phyloP scores from a whole-genome alignment of 2,329 filamentous ascomycete genomes.

The Periconia sp. region DNA sequence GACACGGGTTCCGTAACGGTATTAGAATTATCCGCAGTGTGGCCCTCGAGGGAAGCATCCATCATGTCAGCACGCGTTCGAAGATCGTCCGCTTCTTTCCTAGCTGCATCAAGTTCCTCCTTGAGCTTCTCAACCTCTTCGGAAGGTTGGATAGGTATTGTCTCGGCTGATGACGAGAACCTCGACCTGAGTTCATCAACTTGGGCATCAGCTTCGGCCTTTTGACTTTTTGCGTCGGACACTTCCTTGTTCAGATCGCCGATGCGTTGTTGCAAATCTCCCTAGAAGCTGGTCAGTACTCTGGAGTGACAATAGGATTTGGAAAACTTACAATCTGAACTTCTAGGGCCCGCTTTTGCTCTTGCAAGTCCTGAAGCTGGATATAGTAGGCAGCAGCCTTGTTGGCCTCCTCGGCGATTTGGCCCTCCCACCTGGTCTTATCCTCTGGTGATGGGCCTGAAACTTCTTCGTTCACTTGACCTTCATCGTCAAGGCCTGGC shows the following conservation, averaged over 20 bases:
- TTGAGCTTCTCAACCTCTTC: conserved; percentile 43
- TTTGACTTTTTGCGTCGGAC: conserved; percentile 28
- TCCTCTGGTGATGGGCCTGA: conserved; percentile 35
- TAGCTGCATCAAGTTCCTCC: conserved; percentile 51
- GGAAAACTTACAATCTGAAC: conserved; percentile 56
- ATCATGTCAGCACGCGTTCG: conserved; percentile 43
- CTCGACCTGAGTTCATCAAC: conserved; percentile 16
- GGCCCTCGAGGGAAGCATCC: conserved; percentile 15
- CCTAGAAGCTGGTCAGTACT: conserved; percentile 28
- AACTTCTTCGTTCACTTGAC: conserved; percentile 48
- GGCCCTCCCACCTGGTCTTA: conserved; percentile 42
- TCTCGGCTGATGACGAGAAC: conserved; percentile 6
- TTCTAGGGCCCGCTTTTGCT: conserved; percentile 69
- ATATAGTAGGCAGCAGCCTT: conserved; percentile 42
- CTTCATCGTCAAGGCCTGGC: conserved; percentile 54
- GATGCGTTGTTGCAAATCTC: conserved; percentile 49
- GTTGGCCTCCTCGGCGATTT: conserved; percentile 45
- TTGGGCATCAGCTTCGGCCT: conserved; percentile 18
- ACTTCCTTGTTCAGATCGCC: conserved; percentile 42
- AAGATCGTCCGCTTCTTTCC: conserved; percentile 54
- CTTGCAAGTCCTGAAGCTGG: conserved; percentile 60
- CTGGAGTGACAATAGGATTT: too few relatives aligned
- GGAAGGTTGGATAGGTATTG: conserved; percentile 10
- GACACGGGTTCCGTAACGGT: conserved; percentile 55
- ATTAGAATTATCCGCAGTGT: conserved; percentile 11